phyloP scores from a whole-genome alignment of 1,284 basidiomycete species.

The Sanguinoderma infundibulare region DNA sequence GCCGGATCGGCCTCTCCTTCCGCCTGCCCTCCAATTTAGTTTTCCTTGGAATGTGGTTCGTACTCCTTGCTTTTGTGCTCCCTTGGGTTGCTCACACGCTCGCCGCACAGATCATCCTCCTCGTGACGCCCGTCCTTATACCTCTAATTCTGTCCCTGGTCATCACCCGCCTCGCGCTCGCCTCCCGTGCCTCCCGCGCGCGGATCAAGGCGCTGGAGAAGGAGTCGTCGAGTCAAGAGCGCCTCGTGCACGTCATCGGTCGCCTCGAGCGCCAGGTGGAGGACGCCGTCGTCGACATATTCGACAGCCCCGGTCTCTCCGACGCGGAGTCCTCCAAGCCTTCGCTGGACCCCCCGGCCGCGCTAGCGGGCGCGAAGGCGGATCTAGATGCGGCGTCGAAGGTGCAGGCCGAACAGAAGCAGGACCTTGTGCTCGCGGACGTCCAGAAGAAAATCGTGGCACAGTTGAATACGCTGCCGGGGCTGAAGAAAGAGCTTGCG shows the following conservation, averaged over 20 bases:
- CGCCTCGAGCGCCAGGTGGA: constrained; percentile 64
- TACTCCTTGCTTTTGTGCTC: constrained; percentile 11
- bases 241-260: constrained; percentile 58
- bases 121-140: constrained; percentile 64
- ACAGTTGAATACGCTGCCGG: constrained; percentile 67
- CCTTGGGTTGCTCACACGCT: neutral
- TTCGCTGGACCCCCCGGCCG: neutral
- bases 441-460: constrained; percentile 55
- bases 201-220: constrained; percentile 67
- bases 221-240: constrained; percentile 39
- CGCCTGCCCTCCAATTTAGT: constrained; percentile 63
- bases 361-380: neutral
- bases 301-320: constrained; percentile 34
- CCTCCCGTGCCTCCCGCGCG: constrained; percentile 56
- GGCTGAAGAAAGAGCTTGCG: constrained; percentile 66
- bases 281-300: constrained; percentile 52
- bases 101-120: constrained; percentile 50
- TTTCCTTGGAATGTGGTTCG: constrained; percentile 81
- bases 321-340: constrained; percentile 1
- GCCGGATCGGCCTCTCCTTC: constrained; percentile 49
- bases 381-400: neutral
- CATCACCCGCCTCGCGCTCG: constrained; percentile 55
- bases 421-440: constrained; percentile 53
- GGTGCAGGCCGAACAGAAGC: neutral
- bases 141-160: constrained; percentile 59